phyloP scores from a whole-genome alignment of 306 rosid species.

The Notholithocarpus densiflorus region DNA sequence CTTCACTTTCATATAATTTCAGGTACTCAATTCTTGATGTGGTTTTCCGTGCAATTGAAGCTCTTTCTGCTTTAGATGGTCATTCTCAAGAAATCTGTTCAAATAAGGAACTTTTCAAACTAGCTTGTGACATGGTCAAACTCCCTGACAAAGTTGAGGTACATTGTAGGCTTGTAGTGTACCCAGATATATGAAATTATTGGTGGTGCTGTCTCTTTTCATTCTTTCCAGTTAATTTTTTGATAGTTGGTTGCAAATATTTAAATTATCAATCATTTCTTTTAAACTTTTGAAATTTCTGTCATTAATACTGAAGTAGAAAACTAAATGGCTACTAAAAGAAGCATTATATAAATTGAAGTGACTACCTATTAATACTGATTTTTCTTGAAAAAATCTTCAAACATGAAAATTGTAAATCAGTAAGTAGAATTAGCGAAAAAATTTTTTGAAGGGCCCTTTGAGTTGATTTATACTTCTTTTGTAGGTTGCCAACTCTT shows the following conservation, averaged over 20 bases:
- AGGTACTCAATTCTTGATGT: constrained; percentile 78
- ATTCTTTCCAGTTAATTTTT: background rate
- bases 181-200: background rate
- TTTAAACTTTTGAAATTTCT: background rate
- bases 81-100: constrained; percentile 76
- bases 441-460: background rate
- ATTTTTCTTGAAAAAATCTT: background rate
- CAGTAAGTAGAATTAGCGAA: background rate
- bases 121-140: constrained; percentile 55
- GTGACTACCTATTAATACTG: background rate
- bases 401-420: background rate
- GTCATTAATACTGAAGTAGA: background rate
- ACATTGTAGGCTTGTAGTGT: constrained; percentile 15
- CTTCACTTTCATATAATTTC: constrained; percentile 29
- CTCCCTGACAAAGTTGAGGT: constrained; percentile 92
- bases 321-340: background rate
- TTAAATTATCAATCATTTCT: background rate
- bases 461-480: constrained; percentile 17
- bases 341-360: background rate
- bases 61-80: constrained; percentile 69
- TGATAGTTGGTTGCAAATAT: constrained; percentile 4
- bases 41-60: constrained; percentile 69
- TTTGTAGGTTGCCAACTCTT: constrained; percentile 72
- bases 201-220: constrained; percentile 5
- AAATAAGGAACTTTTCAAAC: constrained; percentile 59